Percentiles rank a stretch among this genome's conserved stretches.
Conservation (phyloP, 2,329 filamentous ascomycete genomes). For the Aschersonia sp. region DNA sequence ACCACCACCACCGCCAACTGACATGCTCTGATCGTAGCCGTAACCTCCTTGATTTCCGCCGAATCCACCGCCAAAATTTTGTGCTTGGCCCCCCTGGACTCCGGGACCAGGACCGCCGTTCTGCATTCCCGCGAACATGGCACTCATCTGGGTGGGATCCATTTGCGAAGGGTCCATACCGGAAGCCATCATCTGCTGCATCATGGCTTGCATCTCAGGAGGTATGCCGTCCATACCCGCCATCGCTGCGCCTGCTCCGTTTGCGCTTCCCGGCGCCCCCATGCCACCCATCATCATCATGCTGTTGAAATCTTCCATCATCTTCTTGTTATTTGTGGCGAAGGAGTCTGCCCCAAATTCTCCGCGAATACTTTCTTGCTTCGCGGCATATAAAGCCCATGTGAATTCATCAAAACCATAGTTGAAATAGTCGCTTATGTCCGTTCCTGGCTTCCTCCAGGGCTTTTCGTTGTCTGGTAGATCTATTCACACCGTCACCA, state of each 20-base stretch:
- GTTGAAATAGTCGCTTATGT: conserved; percentile 96
- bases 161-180: conserved; percentile 54
- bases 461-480: conserved; percentile 76
- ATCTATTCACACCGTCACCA: conserved; percentile 21
- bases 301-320: conserved; percentile 53
- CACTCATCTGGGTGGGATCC: conserved; percentile 41
- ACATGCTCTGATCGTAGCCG: conserved; percentile 33
- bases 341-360: conserved; percentile 58
- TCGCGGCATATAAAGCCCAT: conserved; percentile 85
- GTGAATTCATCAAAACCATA: conserved; percentile 98
- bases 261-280: conserved; percentile 25
- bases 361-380: conserved; percentile 65
- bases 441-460: conserved; percentile 87
- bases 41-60: conserved; percentile 38
- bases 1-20: conserved; percentile 20
- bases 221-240: conserved; percentile 48
- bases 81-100: conserved; percentile 33
- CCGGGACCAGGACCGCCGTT: conserved; percentile 25
- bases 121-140: conserved; percentile 47
- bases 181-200: conserved; percentile 54
- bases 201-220: conserved; percentile 52
- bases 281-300: conserved; percentile 51
- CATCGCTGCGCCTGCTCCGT: conserved; percentile 24
- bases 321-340: conserved; percentile 59
- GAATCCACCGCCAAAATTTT: conserved; percentile 36